These are phyloP conservation scores for Diutina scorzettiae DNA, from an alignment of 1,139 yeast genomes.

Conservation along the genomic window DNA sequence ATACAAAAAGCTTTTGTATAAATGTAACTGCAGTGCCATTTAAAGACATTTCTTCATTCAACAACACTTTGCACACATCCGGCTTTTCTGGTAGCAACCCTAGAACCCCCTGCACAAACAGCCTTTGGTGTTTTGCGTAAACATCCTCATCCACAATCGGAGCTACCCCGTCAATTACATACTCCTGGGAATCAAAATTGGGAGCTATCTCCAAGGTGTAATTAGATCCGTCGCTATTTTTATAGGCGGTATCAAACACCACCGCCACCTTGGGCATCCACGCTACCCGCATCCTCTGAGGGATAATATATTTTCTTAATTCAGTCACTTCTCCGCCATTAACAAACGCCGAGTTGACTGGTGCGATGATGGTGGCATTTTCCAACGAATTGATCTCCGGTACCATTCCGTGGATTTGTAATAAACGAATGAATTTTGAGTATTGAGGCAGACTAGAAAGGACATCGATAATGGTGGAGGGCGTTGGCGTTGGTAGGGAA, in stretches of 20 bases:
- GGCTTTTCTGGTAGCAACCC: conserved; percentile 33
- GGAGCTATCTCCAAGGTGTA: conserved; percentile 22
- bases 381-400: conserved; percentile 53
- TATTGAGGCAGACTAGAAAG: conserved; percentile 65
- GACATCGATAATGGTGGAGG: conserved; percentile 59
- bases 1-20: conserved; percentile 20
- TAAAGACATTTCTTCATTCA: conserved; percentile 7
- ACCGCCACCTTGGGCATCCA: conserved; percentile 18
- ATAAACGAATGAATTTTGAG: conserved; percentile 49
- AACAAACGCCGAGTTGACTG: conserved; percentile 72
- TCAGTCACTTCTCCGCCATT: conserved; percentile 9
- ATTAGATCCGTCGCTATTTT: conserved; percentile 8
- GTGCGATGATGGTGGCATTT: conserved; percentile 74
- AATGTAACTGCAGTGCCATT: conserved; percentile 17
- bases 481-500: conserved; percentile 14
- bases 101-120: conserved; percentile 67
- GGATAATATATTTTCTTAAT: conserved; percentile 17
- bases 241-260: conserved; percentile 22
- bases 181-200: conserved; percentile 19
- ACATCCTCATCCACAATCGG: conserved; percentile 53
- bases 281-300: conserved; percentile 26
- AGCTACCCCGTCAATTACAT: conserved; percentile 36
- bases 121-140: conserved; percentile 54
- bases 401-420: conserved; percentile 59
- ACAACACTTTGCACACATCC: conserved; percentile 28